Evolutionary conservation across 371 early-diverging fungal species (phyloP).

Genomic region (Mortierella sp.): DNA sequence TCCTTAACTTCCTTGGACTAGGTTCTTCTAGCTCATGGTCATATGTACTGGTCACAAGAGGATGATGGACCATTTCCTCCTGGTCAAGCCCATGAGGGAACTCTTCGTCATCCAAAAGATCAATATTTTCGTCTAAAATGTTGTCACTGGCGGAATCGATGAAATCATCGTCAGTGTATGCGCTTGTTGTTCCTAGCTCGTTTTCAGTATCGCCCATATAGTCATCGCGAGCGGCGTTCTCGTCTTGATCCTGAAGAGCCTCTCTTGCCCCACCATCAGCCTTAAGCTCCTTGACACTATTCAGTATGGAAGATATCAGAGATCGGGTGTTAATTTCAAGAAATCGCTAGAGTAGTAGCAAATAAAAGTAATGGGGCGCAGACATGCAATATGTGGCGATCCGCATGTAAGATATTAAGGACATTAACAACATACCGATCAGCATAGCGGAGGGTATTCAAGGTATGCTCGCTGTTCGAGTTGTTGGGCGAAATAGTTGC

Average conservation of each 20-base stretch:
- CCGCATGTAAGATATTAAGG: no score
- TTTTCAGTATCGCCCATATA: slow-evolving; percentile 51
- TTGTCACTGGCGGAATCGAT: slow-evolving; percentile 39
- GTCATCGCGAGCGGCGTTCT: slow-evolving; percentile 30
- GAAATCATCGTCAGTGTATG: slow-evolving; percentile 57
- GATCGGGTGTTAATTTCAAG: no score
- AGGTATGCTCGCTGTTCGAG: slow-evolving; percentile 95
- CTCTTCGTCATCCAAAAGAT: slow-evolving; percentile 60
- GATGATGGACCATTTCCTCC: slow-evolving; percentile 40
- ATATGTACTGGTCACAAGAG: slow-evolving; percentile 36
- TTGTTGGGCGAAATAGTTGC: slow-evolving; percentile 96
- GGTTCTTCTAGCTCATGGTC: slow-evolving; percentile 46
- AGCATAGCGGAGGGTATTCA: slow-evolving; percentile 99
- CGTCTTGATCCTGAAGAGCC: slow-evolving; percentile 24
- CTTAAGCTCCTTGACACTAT: slow-evolving; percentile 91
- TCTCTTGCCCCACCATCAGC: slow-evolving; percentile 62
- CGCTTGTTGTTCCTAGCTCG: slow-evolving; percentile 56
- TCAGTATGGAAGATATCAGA: not conserved
- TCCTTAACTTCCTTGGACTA: slow-evolving; percentile 9
- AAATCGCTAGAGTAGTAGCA: no score
- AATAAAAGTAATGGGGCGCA: no score
- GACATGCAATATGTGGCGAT: not conserved
- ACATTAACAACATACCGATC: slow-evolving; percentile 77
- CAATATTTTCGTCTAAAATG: slow-evolving; percentile 36
- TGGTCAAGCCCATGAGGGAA: slow-evolving; percentile 57